phyloP scores from a whole-genome alignment of 2,329 filamentous ascomycete species.

The Fusarium lyarnte region DNA sequence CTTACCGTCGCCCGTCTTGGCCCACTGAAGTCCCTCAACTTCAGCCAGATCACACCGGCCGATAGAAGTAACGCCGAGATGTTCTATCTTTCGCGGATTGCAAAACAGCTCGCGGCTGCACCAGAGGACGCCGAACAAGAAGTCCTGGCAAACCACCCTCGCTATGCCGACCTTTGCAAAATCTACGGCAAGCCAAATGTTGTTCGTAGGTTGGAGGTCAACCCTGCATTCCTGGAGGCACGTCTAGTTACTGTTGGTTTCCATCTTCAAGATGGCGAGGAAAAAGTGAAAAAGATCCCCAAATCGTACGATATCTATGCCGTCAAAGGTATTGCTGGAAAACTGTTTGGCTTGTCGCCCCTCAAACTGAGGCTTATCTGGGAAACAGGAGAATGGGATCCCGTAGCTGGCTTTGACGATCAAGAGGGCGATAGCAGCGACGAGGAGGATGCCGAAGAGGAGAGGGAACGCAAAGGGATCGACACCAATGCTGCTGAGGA shows the following conservation, averaged over 20 bases:
- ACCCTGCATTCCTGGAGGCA: slow-evolving; percentile 85
- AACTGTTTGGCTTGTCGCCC: slow-evolving; percentile 72
- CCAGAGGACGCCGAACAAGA: slow-evolving; percentile 61
- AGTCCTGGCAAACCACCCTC: slow-evolving; percentile 72
- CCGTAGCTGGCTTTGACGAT: slow-evolving; percentile 71
- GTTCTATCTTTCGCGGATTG: slow-evolving; percentile 90
- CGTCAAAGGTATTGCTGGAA: slow-evolving; percentile 80
- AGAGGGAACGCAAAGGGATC: slow-evolving; percentile 37
- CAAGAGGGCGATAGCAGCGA: slow-evolving; percentile 65
- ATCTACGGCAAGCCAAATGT: slow-evolving; percentile 78
- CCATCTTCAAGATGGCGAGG: slow-evolving; percentile 34
- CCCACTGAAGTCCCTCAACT: slow-evolving; percentile 75
- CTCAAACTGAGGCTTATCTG: slow-evolving; percentile 75
- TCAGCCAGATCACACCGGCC: slow-evolving; percentile 72
- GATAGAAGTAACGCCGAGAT: slow-evolving; percentile 90
- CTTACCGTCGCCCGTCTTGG: slow-evolving; percentile 81
- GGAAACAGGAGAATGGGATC: slow-evolving; percentile 93
- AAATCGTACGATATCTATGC: slow-evolving; percentile 82
- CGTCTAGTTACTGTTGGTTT: slow-evolving; percentile 75
- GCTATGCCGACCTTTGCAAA: slow-evolving; percentile 78
- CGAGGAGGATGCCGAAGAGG: slow-evolving; percentile 57
- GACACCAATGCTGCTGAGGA: slow-evolving; percentile 41
- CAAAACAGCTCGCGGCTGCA: slow-evolving; percentile 73
- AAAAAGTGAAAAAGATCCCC: slow-evolving; percentile 67
- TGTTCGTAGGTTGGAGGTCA: slow-evolving; percentile 64